Evolutionary conservation across 2,329 filamentous ascomycete genomes (phyloP).

Genomic region (Colletotrichum truncatum): DNA sequence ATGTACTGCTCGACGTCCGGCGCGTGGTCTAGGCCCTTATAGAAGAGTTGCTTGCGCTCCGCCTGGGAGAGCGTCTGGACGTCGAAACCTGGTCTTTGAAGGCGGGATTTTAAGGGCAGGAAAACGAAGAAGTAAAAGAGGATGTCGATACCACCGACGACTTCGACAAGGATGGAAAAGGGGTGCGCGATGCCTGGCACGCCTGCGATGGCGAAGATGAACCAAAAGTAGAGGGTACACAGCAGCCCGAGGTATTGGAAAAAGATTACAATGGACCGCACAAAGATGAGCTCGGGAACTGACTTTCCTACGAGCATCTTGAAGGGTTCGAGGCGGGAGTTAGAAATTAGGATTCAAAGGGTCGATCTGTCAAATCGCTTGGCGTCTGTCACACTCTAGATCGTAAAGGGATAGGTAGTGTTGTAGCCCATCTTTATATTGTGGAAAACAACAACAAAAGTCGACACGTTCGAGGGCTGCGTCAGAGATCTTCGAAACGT

Average conservation of each 20-base stretch:
- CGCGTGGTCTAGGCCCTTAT: slow-evolving; percentile 62
- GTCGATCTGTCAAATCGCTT: neutral
- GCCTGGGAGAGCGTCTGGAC: slow-evolving; percentile 51
- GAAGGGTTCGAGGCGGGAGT: neutral
- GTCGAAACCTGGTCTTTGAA: slow-evolving; percentile 48
- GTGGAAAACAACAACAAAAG: neutral
- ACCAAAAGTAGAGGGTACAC: slow-evolving; percentile 34
- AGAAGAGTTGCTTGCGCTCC: slow-evolving; percentile 65
- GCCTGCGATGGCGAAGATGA: slow-evolving; percentile 32
- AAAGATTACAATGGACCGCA: slow-evolving; percentile 18
- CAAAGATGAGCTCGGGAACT: slow-evolving; percentile 23
- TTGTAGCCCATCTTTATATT: slow-evolving; percentile 4
- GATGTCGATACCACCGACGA: slow-evolving; percentile 44
- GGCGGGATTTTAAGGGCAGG: slow-evolving; percentile 49
- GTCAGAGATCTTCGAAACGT: slow-evolving; percentile 26
- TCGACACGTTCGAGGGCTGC: neutral
- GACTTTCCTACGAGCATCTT: slow-evolving; percentile 28
- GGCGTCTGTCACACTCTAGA: no score
- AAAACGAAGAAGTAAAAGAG: slow-evolving; percentile 54
- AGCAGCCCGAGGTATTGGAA: slow-evolving; percentile 27
- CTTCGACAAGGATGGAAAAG: slow-evolving; percentile 34
- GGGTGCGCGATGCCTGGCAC: slow-evolving; percentile 34
- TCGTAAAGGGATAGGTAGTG: neutral
- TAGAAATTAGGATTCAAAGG: neutral
- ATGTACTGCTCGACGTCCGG: slow-evolving; percentile 66